These are phyloP conservation scores for Xerophyta viscosa DNA, from an alignment of 106 monocot species.

Conservation along the genomic window DNA sequence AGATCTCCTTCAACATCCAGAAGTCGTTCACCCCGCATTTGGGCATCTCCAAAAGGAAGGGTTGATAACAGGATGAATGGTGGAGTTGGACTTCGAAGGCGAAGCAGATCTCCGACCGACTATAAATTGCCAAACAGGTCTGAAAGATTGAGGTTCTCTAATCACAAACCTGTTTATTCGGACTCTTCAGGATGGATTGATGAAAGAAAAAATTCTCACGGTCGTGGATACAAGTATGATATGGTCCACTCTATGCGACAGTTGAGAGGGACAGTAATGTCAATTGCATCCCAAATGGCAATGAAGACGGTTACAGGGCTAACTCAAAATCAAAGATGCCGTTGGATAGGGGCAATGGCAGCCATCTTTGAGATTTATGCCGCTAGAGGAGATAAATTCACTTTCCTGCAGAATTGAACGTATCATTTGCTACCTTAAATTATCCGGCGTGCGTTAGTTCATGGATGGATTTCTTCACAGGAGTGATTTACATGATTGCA, in stretches of 20 bases:
- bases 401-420: no score
- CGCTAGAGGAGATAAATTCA: no score
- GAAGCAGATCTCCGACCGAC: conserved; percentile 36
- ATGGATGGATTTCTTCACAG: conserved; percentile 10
- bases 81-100: conserved; percentile 12
- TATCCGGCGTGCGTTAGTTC: conserved; percentile 9
- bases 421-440: no score
- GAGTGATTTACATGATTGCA: conserved; percentile 8
- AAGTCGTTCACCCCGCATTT: conserved; percentile 57
- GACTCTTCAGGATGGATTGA: conserved; percentile 50
- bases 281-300: conserved; percentile 27
- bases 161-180: conserved; percentile 15
- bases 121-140: conserved; percentile 18
- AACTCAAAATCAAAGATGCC: conserved; percentile 7
- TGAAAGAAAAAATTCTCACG: conserved; percentile 32
- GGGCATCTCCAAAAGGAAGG: conserved; percentile 45
- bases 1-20: conserved; percentile 71
- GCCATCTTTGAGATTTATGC: conserved; percentile 9
- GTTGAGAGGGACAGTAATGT: conserved; percentile 16
- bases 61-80: conserved; percentile 12
- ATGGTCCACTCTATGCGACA: conserved; percentile 21
- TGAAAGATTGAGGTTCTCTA: conserved; percentile 22
- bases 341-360: conserved; percentile 4
- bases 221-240: conserved; percentile 20
- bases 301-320: conserved; percentile 22